Evolutionary conservation across 1,284 basidiomycete species (phyloP).

Genomic region (Boletus austroedulis): DNA sequence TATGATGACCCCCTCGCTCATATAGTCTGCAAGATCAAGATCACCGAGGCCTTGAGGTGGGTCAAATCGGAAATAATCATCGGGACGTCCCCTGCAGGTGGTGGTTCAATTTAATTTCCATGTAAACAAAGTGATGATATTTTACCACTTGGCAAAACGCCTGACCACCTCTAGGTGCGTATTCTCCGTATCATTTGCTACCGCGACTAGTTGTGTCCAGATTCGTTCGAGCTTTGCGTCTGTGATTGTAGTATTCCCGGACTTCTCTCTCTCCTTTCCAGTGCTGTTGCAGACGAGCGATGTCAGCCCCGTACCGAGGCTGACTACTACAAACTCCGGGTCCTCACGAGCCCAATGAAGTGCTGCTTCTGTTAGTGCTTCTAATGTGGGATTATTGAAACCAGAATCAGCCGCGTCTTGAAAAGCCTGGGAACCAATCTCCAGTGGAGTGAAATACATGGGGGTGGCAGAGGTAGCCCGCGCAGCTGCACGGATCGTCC

Average conservation of each 20-base stretch:
- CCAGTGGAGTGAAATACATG: background rate
- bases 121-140: background rate
- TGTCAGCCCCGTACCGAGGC: background rate
- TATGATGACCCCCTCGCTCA: background rate
- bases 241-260: background rate
- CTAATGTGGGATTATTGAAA: background rate
- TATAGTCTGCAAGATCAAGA: background rate
- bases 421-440: background rate
- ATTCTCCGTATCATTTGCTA: background rate
- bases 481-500: background rate
- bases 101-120: background rate
- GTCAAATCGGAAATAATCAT: slow-evolving; percentile 1
- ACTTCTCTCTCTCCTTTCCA: background rate
- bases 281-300: background rate
- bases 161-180: background rate
- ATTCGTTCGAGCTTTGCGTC: background rate
- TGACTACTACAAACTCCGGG: background rate
- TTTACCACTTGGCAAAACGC: background rate
- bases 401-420: background rate
- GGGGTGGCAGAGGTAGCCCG: background rate
- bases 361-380: background rate
- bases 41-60: background rate
- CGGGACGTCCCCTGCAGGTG: background rate
- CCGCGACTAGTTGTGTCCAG: background rate
- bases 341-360: background rate